Evolutionary conservation across 2,329 filamentous ascomycete species (phyloP).

Genomic region (Sordariomycetes sp.): DNA sequence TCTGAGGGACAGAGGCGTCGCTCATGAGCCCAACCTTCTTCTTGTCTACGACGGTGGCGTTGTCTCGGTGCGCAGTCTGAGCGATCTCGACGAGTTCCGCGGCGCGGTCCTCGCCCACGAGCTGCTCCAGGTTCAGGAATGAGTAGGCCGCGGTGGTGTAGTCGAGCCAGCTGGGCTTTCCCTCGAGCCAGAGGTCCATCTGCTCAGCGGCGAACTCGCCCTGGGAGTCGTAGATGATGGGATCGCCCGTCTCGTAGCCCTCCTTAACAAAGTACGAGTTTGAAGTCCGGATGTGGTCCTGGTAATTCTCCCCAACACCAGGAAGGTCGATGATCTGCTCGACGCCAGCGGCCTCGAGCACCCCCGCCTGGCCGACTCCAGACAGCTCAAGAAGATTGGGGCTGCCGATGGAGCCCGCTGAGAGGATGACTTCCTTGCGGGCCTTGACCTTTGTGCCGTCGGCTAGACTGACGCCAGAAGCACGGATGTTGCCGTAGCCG

Average conservation of each 20-base stretch:
- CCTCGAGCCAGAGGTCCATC: conserved; percentile 3
- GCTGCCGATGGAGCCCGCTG: conserved; percentile 7
- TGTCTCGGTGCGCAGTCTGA: conserved; percentile 13
- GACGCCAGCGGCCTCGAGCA: conserved; percentile 23
- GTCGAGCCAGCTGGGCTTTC: conserved; percentile 21
- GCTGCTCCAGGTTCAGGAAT: conserved; percentile 26
- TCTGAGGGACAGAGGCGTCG: conserved; percentile 12
- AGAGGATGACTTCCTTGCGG: conserved; percentile 16
- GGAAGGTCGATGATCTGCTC: conserved; percentile 24
- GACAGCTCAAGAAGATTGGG: conserved; percentile 17
- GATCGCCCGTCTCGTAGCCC: conserved; percentile 12
- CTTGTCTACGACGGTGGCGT: conserved; percentile 17
- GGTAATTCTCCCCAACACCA: conserved; percentile 32
- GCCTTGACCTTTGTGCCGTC: conserved; percentile 25
- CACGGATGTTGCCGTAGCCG: conserved; percentile 6
- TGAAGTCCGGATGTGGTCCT: conserved; percentile 25
- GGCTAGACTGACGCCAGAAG: conserved; percentile 20
- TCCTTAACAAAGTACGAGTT: conserved; percentile 20
- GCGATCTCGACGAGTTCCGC: conserved; percentile 16
- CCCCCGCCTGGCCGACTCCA: conserved; percentile 16
- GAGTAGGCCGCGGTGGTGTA: conserved; percentile 23
- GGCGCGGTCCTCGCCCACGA: conserved; percentile 16
- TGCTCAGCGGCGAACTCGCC: not conserved
- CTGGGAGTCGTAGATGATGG: conserved; percentile 15
- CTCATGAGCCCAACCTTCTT: conserved; percentile 25